Evolutionary conservation across 495 filamentous ascomycete species (phyloP).

Genomic region (Lepraria neglecta): DNA sequence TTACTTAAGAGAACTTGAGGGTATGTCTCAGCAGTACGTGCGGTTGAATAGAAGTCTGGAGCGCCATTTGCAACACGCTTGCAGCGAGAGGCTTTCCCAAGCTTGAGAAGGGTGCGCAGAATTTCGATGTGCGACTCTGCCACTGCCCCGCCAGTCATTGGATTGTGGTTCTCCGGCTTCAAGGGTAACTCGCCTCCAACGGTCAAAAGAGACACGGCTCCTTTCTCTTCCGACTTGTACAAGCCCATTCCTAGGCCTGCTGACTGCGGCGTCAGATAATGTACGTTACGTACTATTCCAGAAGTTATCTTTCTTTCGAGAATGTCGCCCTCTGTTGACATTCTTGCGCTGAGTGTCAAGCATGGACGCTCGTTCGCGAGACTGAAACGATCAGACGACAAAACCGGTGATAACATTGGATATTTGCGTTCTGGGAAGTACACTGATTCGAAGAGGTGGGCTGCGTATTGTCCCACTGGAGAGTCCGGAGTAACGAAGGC

Average conservation of each 20-base stretch:
- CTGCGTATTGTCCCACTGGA: slow-evolving; percentile 56
- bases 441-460: slow-evolving; percentile 54
- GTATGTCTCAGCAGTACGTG: background rate
- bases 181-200: slow-evolving; percentile 15
- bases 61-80: slow-evolving; percentile 10
- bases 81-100: slow-evolving; percentile 14
- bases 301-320: slow-evolving; percentile 64
- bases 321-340: slow-evolving; percentile 60
- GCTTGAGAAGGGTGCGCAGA: slow-evolving; percentile 16
- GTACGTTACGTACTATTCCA: slow-evolving; percentile 66
- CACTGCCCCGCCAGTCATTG: slow-evolving; percentile 26
- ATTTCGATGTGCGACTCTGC: slow-evolving; percentile 7
- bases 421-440: slow-evolving; percentile 70
- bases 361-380: slow-evolving; percentile 59
- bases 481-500: slow-evolving; percentile 62
- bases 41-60: background rate
- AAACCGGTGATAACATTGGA: slow-evolving; percentile 61
- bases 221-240: slow-evolving; percentile 18
- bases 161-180: background rate
- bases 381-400: slow-evolving; percentile 60
- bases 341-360: slow-evolving; percentile 73
- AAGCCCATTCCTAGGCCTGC: slow-evolving; percentile 34
- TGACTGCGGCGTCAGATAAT: slow-evolving; percentile 59
- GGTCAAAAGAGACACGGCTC: slow-evolving; percentile 5
- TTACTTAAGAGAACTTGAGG: slow-evolving; percentile 4